Base-by-base conservation (phyloP, 2,329 filamentous ascomycete genomes). In the Iodosphaeria phyllophila region DNA sequence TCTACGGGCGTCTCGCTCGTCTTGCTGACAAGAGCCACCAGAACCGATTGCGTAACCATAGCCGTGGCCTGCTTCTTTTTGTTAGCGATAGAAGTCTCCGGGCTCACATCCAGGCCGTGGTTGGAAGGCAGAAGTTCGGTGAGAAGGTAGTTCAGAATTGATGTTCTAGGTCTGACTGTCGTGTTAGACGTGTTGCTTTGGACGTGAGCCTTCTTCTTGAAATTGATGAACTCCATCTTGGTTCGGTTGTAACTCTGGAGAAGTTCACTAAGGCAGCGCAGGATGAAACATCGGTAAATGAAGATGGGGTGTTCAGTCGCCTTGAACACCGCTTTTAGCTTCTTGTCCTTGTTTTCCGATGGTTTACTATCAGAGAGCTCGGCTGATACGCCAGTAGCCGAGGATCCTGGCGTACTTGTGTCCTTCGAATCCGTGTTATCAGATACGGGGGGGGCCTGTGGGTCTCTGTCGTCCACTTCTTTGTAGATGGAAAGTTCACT, bases 191-290 rank as follows among this genome's bases (percentile, higher is more conserved):
- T 95, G 27, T 71, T 73, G 8, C 74, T 74, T 37, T 80, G 74
- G 22, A 82, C 64, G 23, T 86, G 80, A 5, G 80, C 75, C 42
- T 84, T 92, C 31, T 86, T 74, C 36, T 91, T 95, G 54, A 93
- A 98, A 48, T 93, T 95, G 56, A 99, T 93, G 45, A 99, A 95
- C 45, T 98, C 91, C 21, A 98, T 70, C 59, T 99, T 99, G 6
- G 83, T 80, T 27, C 83, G 73, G 37, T 83, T 92, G 53, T 95
- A 98, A 41, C 77, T 91, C 29, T 78, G 73, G 9, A 98, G 59
- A 9, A 98, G 65, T 48, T 99, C 89, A 1, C 82, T 74, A 19
- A 99, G 57, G 41, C 84, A 92, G 43, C 89, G 83, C 16, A 99
- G 64, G 25, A 99, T 56, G 55, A 95, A 93, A 53, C 86, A 93